Evolutionary conservation across 441 rosid genomes (phyloP).

Genomic region (California macrophylla): DNA sequence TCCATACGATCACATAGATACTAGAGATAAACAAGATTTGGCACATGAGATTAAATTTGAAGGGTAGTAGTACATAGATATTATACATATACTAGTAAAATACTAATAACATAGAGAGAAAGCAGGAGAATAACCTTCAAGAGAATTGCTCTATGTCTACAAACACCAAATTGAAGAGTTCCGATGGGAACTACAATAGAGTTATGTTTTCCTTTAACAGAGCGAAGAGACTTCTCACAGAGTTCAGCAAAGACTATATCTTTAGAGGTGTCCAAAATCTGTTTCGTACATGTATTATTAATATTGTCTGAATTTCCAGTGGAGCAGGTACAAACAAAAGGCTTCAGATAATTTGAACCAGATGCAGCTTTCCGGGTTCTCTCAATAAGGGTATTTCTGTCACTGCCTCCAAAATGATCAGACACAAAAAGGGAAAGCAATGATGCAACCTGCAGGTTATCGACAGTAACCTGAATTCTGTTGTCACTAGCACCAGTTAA

Average conservation of each 20-base stretch:
- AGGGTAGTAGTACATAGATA: constrained; percentile 10
- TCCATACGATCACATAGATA: constrained; percentile 92
- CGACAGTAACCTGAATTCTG: constrained; percentile 28
- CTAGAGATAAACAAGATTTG: constrained; percentile 29
- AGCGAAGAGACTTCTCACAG: constrained; percentile 67
- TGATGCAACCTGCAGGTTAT: constrained; percentile 54
- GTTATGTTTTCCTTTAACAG: constrained; percentile 52
- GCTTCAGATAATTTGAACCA: constrained; percentile 72
- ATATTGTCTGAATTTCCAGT: constrained; percentile 51
- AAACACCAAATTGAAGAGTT: constrained; percentile 70
- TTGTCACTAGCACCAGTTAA: constrained; percentile 37
- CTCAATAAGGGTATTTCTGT: constrained; percentile 51
- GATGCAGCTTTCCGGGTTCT: constrained; percentile 64
- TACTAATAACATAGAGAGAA: background rate
- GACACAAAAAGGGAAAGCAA: constrained; percentile 89
- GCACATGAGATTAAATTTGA: constrained; percentile 13
- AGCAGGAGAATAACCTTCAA: constrained; percentile 51
- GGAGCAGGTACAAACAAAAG: constrained; percentile 85
- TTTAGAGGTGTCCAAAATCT: constrained; percentile 28
- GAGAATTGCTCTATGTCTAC: constrained; percentile 88
- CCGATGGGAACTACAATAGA: constrained; percentile 83
- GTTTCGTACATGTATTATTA: constrained; percentile 30
- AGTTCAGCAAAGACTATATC: constrained; percentile 56
- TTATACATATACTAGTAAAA: constrained; percentile 1
- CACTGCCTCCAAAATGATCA: constrained; percentile 97